Conservation (phyloP, 306 rosid genomes). For the Fragaria vesca region DNA sequence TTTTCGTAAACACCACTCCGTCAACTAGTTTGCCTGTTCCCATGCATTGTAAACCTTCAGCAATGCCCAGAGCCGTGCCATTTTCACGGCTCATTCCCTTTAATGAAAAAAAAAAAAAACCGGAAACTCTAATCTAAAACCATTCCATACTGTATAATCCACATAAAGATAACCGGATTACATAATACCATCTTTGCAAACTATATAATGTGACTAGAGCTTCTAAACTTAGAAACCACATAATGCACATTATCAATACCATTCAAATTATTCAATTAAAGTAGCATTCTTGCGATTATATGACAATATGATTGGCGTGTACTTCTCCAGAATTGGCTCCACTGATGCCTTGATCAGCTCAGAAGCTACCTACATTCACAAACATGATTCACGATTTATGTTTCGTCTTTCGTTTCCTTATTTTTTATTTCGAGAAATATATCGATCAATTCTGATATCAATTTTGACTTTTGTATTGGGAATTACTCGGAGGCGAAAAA, state of each 20-base stretch:
- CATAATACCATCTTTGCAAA: background rate
- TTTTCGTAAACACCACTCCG: background rate
- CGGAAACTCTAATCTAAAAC: no score
- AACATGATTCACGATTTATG: background rate
- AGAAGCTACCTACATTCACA: slow-evolving; percentile 72
- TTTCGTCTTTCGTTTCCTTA: no score
- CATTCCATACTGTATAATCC: background rate
- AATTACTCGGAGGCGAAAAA: no score
- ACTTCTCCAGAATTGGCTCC: slow-evolving; percentile 85
- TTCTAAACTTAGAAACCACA: slow-evolving; percentile 1
- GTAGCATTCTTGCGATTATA: background rate
- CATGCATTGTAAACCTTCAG: background rate
- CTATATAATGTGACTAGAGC: background rate
- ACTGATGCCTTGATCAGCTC: slow-evolving; percentile 80
- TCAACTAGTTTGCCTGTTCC: background rate
- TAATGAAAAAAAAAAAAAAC: background rate
- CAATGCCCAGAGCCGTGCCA: background rate
- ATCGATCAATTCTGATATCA: no score
- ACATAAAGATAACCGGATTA: background rate
- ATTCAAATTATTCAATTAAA: background rate
- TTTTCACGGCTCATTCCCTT: no score
- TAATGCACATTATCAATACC: background rate
- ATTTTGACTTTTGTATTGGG: no score
- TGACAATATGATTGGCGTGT: slow-evolving; percentile 61
- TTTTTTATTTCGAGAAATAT: no score